phyloP scores from a whole-genome alignment of 805 yeast genomes.

The Lipomyces yamadae region DNA sequence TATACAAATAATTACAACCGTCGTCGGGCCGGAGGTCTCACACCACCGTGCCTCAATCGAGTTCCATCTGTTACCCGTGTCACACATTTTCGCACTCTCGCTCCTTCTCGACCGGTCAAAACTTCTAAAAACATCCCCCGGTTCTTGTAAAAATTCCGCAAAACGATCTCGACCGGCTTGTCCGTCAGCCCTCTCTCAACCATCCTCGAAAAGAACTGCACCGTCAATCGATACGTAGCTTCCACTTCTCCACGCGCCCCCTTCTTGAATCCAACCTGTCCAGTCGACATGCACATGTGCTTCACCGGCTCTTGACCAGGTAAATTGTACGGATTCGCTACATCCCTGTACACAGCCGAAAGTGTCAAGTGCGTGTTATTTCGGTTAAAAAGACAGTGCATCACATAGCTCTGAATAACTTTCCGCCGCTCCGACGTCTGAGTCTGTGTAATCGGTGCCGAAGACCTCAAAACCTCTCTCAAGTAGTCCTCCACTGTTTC shows the following conservation, averaged over 20 bases:
- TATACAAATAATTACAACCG: slow-evolving; percentile 17
- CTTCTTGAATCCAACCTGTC: slow-evolving; percentile 86
- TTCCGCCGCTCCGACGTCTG: slow-evolving; percentile 34
- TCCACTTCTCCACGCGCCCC: slow-evolving; percentile 91
- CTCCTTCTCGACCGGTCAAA: slow-evolving; percentile 87
- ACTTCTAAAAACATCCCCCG: slow-evolving; percentile 85
- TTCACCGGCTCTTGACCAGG: slow-evolving; percentile 70
- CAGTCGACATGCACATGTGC: slow-evolving; percentile 68
- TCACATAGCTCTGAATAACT: slow-evolving; percentile 61
- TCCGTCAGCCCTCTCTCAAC: slow-evolving; percentile 63
- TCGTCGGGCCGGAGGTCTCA: slow-evolving; percentile 70
- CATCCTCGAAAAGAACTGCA: slow-evolving; percentile 72
- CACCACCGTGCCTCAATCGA: slow-evolving; percentile 89
- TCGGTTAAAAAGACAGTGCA: slow-evolving; percentile 76
- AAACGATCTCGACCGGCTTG: slow-evolving; percentile 68
- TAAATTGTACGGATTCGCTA: slow-evolving; percentile 75
- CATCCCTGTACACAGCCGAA: slow-evolving; percentile 63
- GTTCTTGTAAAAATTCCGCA: slow-evolving; percentile 86
- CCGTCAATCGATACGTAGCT: slow-evolving; percentile 84
- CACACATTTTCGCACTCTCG: slow-evolving; percentile 65
- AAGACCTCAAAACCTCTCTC: background rate
- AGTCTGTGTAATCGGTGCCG: background rate
- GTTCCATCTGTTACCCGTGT: slow-evolving; percentile 79
- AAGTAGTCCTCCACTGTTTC: slow-evolving; percentile 1
- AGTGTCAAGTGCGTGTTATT: slow-evolving; percentile 84